phyloP scores from a whole-genome alignment of 495 filamentous ascomycete species.

The Xylaria scruposa region DNA sequence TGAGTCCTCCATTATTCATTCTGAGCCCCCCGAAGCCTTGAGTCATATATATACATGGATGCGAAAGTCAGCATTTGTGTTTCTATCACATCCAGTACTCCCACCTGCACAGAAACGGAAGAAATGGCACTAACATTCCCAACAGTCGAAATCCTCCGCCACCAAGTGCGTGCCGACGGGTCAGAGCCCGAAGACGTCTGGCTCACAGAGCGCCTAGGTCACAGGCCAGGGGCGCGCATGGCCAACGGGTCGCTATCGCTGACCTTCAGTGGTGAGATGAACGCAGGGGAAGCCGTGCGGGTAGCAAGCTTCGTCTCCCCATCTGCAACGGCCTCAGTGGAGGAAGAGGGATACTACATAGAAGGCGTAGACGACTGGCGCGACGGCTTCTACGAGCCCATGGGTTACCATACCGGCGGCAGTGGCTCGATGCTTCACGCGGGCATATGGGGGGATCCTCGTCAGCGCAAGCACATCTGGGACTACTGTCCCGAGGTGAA shows the following conservation, averaged over 20 bases:
- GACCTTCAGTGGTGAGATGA: slow-evolving; percentile 54
- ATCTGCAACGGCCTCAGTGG: slow-evolving; percentile 2
- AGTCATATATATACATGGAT: not conserved
- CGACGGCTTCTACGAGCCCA: slow-evolving; percentile 55
- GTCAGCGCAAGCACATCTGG: slow-evolving; percentile 54
- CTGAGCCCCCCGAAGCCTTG: not conserved
- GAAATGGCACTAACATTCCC: slow-evolving; percentile 39
- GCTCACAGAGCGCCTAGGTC: slow-evolving; percentile 53
- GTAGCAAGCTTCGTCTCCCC: slow-evolving; percentile 24
- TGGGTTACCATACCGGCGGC: slow-evolving; percentile 61
- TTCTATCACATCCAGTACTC: not conserved
- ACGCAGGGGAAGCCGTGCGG: not conserved
- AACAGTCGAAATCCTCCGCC: slow-evolving; percentile 36
- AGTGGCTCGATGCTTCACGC: slow-evolving; percentile 45
- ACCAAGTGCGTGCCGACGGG: slow-evolving; percentile 46
- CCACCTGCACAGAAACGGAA: not conserved
- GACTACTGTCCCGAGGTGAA: slow-evolving; percentile 61
- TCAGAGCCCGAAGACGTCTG: slow-evolving; percentile 58
- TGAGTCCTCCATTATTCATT: not conserved
- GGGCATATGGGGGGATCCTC: slow-evolving; percentile 50
- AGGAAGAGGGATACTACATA: slow-evolving; percentile 40
- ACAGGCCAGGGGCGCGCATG: slow-evolving; percentile 45
- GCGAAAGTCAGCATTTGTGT: not conserved
- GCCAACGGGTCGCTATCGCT: slow-evolving; percentile 35
- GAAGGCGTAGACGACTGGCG: slow-evolving; percentile 52